These are phyloP conservation scores for Podospora sp. DNA, from an alignment of 495 filamentous ascomycete species.

Conservation along the genomic window DNA sequence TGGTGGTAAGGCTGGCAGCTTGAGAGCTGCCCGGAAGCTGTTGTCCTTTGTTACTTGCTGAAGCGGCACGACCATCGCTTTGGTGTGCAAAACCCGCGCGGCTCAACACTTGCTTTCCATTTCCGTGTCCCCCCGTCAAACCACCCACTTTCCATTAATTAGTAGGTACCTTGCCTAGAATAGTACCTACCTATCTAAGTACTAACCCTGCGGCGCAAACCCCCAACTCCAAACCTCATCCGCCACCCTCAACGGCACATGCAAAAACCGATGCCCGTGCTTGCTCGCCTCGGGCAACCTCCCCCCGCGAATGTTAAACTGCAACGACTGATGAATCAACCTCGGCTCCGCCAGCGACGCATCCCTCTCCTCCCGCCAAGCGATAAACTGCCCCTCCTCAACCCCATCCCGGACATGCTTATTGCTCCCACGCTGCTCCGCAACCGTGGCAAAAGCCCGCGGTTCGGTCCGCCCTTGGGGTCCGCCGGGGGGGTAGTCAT, in stretches of 20 bases:
- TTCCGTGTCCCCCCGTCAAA: too few relatives aligned
- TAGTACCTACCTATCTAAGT: too few relatives aligned
- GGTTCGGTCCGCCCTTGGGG: conserved; percentile 29
- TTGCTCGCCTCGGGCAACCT: conserved; percentile 41
- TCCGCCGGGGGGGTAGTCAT: conserved; percentile 49
- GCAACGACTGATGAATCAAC: conserved; percentile 58
- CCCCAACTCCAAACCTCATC: conserved; percentile 4
- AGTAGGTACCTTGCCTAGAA: too few relatives aligned
- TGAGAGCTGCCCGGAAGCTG: too few relatives aligned
- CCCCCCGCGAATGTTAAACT: conserved; percentile 61
- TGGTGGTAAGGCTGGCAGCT: too few relatives aligned
- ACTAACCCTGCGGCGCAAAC: not conserved
- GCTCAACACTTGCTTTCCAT: too few relatives aligned
- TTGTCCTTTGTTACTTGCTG: too few relatives aligned
- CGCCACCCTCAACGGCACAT: conserved; percentile 39
- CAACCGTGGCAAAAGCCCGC: conserved; percentile 50
- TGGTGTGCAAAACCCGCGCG: too few relatives aligned
- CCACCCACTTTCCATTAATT: too few relatives aligned
- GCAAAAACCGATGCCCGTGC: conserved; percentile 42
- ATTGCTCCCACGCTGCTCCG: conserved; percentile 54
- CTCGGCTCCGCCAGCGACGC: conserved; percentile 49
- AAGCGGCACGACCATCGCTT: too few relatives aligned
- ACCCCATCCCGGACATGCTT: conserved; percentile 52
- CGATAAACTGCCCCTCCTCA: conserved; percentile 52
- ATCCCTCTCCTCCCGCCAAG: conserved; percentile 51